Evolutionary conservation across 2,329 filamentous ascomycete genomes (phyloP).

Genomic region (Nemania abortiva): DNA sequence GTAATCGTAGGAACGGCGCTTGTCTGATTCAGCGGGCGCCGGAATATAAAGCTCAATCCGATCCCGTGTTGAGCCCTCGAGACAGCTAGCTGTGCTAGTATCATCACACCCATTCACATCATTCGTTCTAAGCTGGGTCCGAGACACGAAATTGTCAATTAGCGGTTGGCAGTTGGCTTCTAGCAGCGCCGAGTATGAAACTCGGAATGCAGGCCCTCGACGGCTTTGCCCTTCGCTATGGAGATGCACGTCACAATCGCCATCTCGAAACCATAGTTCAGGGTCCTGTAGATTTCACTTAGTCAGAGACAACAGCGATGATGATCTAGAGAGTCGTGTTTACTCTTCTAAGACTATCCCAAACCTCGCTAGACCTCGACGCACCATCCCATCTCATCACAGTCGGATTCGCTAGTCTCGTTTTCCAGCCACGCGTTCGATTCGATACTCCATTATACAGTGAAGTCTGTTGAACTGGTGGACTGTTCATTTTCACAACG

Average conservation of each 20-base stretch:
- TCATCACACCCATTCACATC: constrained; percentile 46
- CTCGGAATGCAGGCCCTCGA: constrained; percentile 74
- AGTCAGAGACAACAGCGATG: constrained; percentile 14
- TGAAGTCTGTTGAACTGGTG: constrained; percentile 38
- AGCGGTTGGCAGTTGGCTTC: constrained; percentile 70
- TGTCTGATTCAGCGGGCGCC: constrained; percentile 65
- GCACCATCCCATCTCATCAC: constrained; percentile 66
- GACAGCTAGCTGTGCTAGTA: constrained; percentile 47
- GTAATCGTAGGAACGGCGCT: constrained; percentile 68
- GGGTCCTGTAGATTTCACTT: constrained; percentile 67
- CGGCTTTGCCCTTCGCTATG: constrained; percentile 74
- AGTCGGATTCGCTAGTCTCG: constrained; percentile 44
- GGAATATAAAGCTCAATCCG: constrained; percentile 77
- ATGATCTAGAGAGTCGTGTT: constrained; percentile 43
- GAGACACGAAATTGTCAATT: constrained; percentile 64
- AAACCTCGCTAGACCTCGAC: constrained; percentile 57
- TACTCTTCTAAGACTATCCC: constrained; percentile 64
- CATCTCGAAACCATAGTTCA: constrained; percentile 76
- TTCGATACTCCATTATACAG: constrained; percentile 54
- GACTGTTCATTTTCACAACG: constrained; percentile 32
- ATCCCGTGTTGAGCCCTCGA: constrained; percentile 49
- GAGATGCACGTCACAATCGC: constrained; percentile 77
- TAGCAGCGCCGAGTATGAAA: constrained; percentile 70
- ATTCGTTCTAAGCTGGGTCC: constrained; percentile 45
- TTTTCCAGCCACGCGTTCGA: constrained; percentile 54